A percentile compares a stretch with the other conserved stretches of the same genome.
These are phyloP conservation scores for Leucosporidium creatinivorum DNA, from an alignment of 768 basidiomycete genomes.

Conservation along the genomic window DNA sequence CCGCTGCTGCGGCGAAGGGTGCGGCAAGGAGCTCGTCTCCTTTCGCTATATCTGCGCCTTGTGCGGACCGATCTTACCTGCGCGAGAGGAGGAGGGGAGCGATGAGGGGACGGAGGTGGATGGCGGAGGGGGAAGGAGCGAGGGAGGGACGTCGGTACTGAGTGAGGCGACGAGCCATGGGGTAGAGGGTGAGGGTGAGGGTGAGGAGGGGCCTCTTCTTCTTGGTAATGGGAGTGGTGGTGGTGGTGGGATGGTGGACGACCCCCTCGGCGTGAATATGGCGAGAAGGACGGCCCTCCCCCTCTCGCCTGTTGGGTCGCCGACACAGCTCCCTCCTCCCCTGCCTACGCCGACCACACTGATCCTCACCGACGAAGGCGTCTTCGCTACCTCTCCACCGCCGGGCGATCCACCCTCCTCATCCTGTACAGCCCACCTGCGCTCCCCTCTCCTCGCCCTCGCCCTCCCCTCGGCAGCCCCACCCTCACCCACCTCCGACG, in stretches of 20 bases:
- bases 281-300: neutral
- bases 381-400: too few species aligned
- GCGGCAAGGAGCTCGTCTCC: neutral
- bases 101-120: slow-evolving; percentile 1
- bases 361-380: too few species aligned
- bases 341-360: too few species aligned
- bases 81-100: neutral
- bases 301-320: neutral
- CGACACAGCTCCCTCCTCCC: too few species aligned
- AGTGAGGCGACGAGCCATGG: neutral
- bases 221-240: neutral
- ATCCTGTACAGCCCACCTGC: too few species aligned
- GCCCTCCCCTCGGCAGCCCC: neutral
- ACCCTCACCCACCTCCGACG: neutral
- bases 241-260: neutral
- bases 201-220: neutral
- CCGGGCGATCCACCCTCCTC: too few species aligned
- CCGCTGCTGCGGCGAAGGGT: neutral
- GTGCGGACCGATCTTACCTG: neutral
- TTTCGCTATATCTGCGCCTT: neutral
- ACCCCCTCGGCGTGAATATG: neutral
- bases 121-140: too few species aligned
- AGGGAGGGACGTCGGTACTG: too few species aligned
- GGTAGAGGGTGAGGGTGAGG: neutral
- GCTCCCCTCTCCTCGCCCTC: neutral